Evolutionary conservation across 257 asterid species (phyloP), one percentile per base, ranked within the genome.

Genomic region (Scutellaria minor): DNA sequence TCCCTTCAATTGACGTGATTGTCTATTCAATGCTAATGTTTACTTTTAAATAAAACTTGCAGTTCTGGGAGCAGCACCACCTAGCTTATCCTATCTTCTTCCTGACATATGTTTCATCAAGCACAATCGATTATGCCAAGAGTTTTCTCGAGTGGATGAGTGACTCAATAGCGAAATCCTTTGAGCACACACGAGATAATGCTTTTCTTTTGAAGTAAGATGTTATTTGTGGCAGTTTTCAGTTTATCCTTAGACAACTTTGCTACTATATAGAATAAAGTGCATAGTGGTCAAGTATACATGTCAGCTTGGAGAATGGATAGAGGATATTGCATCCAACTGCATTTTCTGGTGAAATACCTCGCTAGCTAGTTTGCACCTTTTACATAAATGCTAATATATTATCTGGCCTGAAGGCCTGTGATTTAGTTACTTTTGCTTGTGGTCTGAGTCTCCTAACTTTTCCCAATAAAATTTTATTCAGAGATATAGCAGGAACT

Each of bases 91-190:
- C 99, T 70, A 87, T 95, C 75, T 92, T 75, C 87, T 92, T 90
- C 68, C 90, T 95, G 74, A 85, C 98, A 37, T 85, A 92, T 66
- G 96, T 92, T 76, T 80, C 98, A 39, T 92, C 99, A 55, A 95
- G 98, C 84, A 92, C 97, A 6, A 81, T 95, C 80, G 97, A 92
- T 80, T 95, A 86, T 78, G 98, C 76, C 63, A 95, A 92, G 90
- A 90, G 98, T 82, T 92, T 90, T 76, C 97, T 95, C 56, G 99
- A 95, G 85, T 95, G 95, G 96, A 95, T 91, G 99, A 88, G 98
- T 77, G 99, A 95, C 79, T 85, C 92, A 75, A 90, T 95, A 69
- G 94, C 99, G 39, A 95, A 92, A 78, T 90, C 98, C 76, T 95
- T 95, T 62, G 99, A 90, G 89, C 85, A 88, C 83, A 88, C 96